A percentile compares a stretch with the other conserved stretches of the same genome.
phyloP scores from a whole-genome alignment of 768 basidiomycete species.

The Calocybe indica region DNA sequence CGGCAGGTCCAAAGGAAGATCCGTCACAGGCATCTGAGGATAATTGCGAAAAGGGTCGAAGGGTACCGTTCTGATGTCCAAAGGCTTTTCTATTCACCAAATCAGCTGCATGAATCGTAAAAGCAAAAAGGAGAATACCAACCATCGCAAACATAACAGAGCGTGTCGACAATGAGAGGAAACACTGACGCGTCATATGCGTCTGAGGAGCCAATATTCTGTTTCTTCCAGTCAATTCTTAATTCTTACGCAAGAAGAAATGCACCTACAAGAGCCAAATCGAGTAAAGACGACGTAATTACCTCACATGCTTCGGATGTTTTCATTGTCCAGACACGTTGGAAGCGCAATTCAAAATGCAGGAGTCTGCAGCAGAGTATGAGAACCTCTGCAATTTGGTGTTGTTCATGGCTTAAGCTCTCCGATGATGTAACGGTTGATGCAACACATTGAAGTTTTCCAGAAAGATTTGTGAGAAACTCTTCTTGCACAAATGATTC shows the following conservation, averaged over 20 bases:
- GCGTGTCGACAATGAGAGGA: conserved; percentile 66
- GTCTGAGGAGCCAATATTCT: conserved; percentile 53
- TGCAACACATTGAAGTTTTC: conserved; percentile 37
- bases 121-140: conserved; percentile 10
- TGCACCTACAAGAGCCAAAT: conserved; percentile 44
- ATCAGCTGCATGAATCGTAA: not conserved
- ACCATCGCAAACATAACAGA: conserved; percentile 74
- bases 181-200: conserved; percentile 52
- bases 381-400: conserved; percentile 37
- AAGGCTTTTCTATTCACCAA: conserved; percentile 47
- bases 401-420: conserved; percentile 9
- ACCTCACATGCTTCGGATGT: conserved; percentile 9
- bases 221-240: conserved; percentile 4
- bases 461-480: conserved; percentile 44
- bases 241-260: conserved; percentile 4
- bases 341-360: conserved; percentile 70
- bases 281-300: conserved; percentile 39
- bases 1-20: conserved; percentile 53
- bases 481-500: conserved; percentile 52
- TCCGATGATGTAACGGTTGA: conserved; percentile 22
- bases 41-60: conserved; percentile 65
- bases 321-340: conserved; percentile 46
- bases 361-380: conserved; percentile 55
- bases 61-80: conserved; percentile 45
- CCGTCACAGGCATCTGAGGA: conserved; percentile 41